Conservation (phyloP, 305 asterid species). For the Fraxinus dipetala region DNA sequence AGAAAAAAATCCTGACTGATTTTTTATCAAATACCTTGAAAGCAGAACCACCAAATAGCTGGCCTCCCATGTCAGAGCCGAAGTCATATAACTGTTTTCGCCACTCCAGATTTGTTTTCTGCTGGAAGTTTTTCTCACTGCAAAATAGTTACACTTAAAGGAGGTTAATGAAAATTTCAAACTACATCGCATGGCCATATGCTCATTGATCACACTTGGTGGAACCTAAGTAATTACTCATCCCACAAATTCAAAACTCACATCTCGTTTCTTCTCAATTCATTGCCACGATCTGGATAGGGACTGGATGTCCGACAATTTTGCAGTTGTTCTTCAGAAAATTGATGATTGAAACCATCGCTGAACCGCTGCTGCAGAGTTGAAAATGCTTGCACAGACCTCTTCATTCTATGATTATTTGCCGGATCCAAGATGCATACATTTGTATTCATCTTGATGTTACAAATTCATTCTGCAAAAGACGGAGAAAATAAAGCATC, state of each 20-base stretch:
- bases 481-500: not conserved
- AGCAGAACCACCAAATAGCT: constrained; percentile 4
- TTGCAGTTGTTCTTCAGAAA: constrained; percentile 9
- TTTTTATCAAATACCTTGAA: constrained; percentile 23
- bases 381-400: not conserved
- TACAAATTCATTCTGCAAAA: not conserved
- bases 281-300: not conserved
- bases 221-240: not conserved
- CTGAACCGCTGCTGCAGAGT: not conserved
- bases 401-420: not conserved
- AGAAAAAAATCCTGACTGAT: constrained; percentile 6
- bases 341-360: constrained; percentile 10
- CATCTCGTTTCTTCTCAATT: constrained; percentile 2
- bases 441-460: constrained; percentile 8
- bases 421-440: not conserved
- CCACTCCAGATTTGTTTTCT: constrained; percentile 10
- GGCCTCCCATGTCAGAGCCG: constrained; percentile 13
- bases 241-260: constrained; percentile 13
- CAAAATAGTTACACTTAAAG: constrained; percentile 9
- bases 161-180: not conserved
- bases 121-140: constrained; percentile 19
- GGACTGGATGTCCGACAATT: not conserved
- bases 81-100: constrained; percentile 13
- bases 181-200: not conserved
- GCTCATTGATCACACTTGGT: not conserved